Evolutionary conservation across 176 grass and related monocot genomes (phyloP), one percentile per base, ranked within the genome.

Genomic region (Microstegium vimineum): DNA sequence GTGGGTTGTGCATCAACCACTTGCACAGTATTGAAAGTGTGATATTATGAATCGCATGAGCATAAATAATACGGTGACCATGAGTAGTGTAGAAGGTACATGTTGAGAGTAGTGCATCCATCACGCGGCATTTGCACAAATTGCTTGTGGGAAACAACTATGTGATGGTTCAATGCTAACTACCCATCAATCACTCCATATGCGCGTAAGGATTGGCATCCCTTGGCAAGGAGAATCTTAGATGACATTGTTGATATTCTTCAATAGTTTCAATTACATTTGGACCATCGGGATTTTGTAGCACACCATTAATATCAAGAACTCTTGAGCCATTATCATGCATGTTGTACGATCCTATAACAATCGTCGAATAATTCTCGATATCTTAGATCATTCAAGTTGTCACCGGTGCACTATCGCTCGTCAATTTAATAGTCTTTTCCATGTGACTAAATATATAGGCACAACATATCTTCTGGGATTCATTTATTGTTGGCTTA

Each of bases 131-230:
- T 83, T 78, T 81, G 73, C 16, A 77, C 38, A 51, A 17, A 10
- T 30, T 18, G 57, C 4, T 90, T 69, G 79, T 90, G 84, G 60
- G 49, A 90, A 79, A 82, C 84, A 90, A 79, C 74, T 90, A 79
- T 86, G 40, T 79, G 84, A 90, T 90, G 15, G 68, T 63, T 86
- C 80, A 90, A 35, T 79, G 61, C 86, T 78, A 86, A 83, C 88
- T 90, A 90, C 84, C 84, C 69, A 75, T 75, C 88, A 86, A 90
- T 86, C 84, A 86, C 68, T 90, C 84, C 69, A 43, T 62, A 83
- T 73, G 47, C 12, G 16, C n/a, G 35, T 82, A 47, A 47, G 43
- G 72, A 79, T 83, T 79, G 79, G 10, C 31, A 69, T 51, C 27
- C n/a, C 32, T 42, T 78, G n/a, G 20, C 2, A 33, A 60, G 9